These are phyloP conservation scores for Arabidopsis arenosa DNA, from an alignment of 345 rosid species.

Conservation along the genomic window DNA sequence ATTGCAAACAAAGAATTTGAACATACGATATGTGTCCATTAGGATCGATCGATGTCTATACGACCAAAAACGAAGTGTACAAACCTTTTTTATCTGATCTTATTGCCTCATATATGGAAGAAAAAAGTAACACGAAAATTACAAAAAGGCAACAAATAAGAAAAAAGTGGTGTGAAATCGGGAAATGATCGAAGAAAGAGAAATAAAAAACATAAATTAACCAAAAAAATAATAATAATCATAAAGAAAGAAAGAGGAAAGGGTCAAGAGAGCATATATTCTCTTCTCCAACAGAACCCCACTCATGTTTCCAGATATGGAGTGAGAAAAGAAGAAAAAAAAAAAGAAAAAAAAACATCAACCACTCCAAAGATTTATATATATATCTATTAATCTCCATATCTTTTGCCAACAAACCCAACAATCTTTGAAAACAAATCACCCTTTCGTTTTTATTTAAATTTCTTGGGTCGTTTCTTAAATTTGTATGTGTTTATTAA, in stretches of 20 bases:
- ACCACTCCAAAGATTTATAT: conserved; percentile 46
- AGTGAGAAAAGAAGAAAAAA: conserved; percentile 58
- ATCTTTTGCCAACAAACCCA: conserved; percentile 47
- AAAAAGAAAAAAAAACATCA: conserved; percentile 40
- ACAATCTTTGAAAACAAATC: conserved; percentile 40
- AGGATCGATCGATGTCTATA: conserved; percentile 34
- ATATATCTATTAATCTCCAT: conserved; percentile 36
- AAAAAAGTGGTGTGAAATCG: conserved; percentile 39
- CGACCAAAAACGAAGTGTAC: conserved; percentile 40
- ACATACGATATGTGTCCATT: conserved; percentile 35
- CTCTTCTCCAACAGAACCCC: conserved; percentile 71
- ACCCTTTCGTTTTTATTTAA: conserved; percentile 15
- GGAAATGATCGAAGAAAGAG: conserved; percentile 41
- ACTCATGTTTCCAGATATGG: conserved; percentile 81
- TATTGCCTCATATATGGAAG: conserved; percentile 66
- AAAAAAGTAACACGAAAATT: conserved; percentile 43
- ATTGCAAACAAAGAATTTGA: conserved; percentile 18
- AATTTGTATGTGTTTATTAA: conserved; percentile 40
- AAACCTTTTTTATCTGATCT: conserved; percentile 41
- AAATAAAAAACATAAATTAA: conserved; percentile 36
- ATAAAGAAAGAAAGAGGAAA: conserved; percentile 52
- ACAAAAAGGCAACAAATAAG: conserved; percentile 27
- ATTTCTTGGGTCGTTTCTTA: conserved; percentile 27
- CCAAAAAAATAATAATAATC: conserved; percentile 41
- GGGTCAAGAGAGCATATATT: conserved; percentile 80